Percentiles rank a stretch among this genome's conserved stretches.
These are phyloP conservation scores for Russula lepida DNA, from an alignment of 768 basidiomycete genomes.

Conservation along the genomic window DNA sequence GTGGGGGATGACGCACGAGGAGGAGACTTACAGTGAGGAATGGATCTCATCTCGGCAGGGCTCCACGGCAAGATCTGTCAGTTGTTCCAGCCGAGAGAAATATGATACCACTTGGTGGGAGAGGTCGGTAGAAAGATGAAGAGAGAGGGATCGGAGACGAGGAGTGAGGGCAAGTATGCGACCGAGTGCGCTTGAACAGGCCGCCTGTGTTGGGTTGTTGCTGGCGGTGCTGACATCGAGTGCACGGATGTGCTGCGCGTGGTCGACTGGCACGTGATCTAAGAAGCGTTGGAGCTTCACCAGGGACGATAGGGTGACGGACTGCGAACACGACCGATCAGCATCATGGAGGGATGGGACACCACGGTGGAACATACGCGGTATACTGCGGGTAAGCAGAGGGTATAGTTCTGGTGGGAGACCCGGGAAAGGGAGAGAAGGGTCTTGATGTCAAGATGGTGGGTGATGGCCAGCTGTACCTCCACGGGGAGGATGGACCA, in stretches of 20 bases:
- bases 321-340: conserved; percentile 1
- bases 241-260: conserved; percentile 14
- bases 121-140: conserved; percentile 18
- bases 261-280: conserved; percentile 12
- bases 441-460: conserved; percentile 14
- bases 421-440: conserved; percentile 14
- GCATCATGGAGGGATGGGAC: background rate
- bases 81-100: conserved; percentile 8
- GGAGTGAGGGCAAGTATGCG: conserved; percentile 7
- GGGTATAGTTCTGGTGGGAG: conserved; percentile 1
- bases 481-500: conserved; percentile 20
- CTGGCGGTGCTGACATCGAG: conserved; percentile 15
- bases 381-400: conserved; percentile 16
- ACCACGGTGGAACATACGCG: conserved; percentile 2
- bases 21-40: conserved; percentile 9
- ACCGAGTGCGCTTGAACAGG: conserved; percentile 11
- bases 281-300: conserved; percentile 16
- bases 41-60: conserved; percentile 14
- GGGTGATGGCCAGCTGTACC: conserved; percentile 16
- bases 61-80: conserved; percentile 15
- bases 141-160: conserved; percentile 14
- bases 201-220: background rate
- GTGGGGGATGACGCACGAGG: conserved; percentile 3
- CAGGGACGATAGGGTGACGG: conserved; percentile 11
- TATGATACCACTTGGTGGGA: conserved; percentile 3